Evolutionary conservation across 768 basidiomycete species (phyloP), one percentile per base, ranked within the genome.

Genomic region (Trametes coccinea): DNA sequence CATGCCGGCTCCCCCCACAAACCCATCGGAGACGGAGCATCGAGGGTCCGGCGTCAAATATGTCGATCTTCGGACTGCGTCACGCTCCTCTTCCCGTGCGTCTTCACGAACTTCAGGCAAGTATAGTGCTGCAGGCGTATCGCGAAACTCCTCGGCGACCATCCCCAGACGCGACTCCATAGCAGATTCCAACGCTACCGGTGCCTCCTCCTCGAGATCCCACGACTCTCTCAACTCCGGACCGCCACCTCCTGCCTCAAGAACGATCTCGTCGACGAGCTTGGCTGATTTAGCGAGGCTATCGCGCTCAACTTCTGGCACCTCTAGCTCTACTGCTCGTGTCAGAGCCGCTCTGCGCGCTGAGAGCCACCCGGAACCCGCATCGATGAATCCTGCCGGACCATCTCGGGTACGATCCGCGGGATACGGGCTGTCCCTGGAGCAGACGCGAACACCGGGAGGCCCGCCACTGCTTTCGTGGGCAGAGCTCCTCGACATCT

Each of bases 381-480:
- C 53, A 14, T 37, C 22, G 5, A 3, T 13, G 31, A 37, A 34
- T 1, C 30, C 33, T 27, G 22, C 44, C 0, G 39, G 17, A 2
- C 43, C 30, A 37, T 37, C 34, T 37, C 5, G 5, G 34, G 5
- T 11, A 11, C 34, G 34, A 11, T 37, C 34, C 11, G 34, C 34
- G 13, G 58, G 45, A 4, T 64, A 56, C 41, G 16, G 33, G 0
- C 13, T 53, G 1, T 31, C 49, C 7, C 40, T 67, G 14, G 55
- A 61, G 17, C 30, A 49, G 56, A 48, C n/a, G 39, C 47, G 52
- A 17, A 51, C 49, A 11, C 53, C 60, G 13, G 64, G 41, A 10
- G 67, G 64, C 8, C 64, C 62, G 10, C 67, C 64, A 0, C 7
- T 67, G 17, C 48, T 65, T 29, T 54, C 46, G 0, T 65, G 62